Evolutionary conservation across 352 stramenopile genomes (phyloP), one percentile per base, ranked within the genome.

Genomic region (Thalassiosira mediterranea): DNA sequence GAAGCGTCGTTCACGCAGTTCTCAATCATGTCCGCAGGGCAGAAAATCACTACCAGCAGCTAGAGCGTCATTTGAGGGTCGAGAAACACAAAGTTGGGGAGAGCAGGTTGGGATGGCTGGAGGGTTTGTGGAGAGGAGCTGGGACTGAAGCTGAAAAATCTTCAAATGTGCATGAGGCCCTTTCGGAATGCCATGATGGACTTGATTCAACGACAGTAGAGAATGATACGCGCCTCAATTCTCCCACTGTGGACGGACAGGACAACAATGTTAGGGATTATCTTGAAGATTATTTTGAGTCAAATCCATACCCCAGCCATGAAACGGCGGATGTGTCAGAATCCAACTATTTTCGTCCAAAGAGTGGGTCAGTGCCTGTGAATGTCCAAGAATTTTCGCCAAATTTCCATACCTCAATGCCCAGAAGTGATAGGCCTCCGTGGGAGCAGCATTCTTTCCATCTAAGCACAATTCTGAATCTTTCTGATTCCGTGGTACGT

Each of bases 1-100:
- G 75, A 62, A 89, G 78, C 44, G 58, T 89, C 7, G 81, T 80
- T 7, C 66, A 90, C 76, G 78, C 83, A 21, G 31, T 92, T 26
- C 53, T 89, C 11, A 69, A 65, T 32, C 61, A 84, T 62, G 48
- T 62, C 13, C 34, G 70, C 19, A 21, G 63, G 11, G 64, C 57
- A 17, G 19, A 83, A 32, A 23, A 76, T 15, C 32, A 59, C 29
- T 28, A 56, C 29, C 10, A 48, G 7, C 10, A 7, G 5, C 52
- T 46, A 19, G 28, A 63, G 38, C 48, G 17, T 25, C 21, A 34
- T 17, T 34, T 66, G 13, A 44, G 23, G 23, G 1, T 2, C 32
- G 4, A 61, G 23, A 11, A 38, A 44, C 26, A 47, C 32, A 15
- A 5, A 44, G 17, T 70, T 70, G 48, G 47, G 59, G 7, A n/a